phyloP scores from a whole-genome alignment of 345 rosid species.

The Populus simonii region DNA sequence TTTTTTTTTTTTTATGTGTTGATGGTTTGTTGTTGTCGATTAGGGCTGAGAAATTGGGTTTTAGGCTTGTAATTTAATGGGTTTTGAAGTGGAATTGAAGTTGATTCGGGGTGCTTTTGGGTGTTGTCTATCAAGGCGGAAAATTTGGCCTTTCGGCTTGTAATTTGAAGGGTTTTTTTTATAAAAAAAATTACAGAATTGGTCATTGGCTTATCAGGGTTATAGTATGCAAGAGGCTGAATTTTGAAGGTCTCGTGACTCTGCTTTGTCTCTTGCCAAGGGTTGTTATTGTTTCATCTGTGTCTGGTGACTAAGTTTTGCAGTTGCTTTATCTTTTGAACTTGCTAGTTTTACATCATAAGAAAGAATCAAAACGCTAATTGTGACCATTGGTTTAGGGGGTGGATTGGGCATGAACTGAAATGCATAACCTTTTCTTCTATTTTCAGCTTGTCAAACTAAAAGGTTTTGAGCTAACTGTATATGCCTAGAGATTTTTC shows the following conservation, averaged over 20 bases:
- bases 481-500: not conserved
- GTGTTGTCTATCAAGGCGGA: not conserved
- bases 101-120: not conserved
- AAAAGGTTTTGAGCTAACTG: not conserved
- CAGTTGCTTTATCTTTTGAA: not conserved
- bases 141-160: too few species aligned
- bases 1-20: too few species aligned
- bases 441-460: not conserved
- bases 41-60: not conserved
- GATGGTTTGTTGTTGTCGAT: not conserved
- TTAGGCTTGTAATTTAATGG: not conserved
- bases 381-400: constrained; percentile 1
- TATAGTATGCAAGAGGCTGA: not conserved
- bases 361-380: not conserved
- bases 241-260: not conserved
- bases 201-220: too few species aligned
- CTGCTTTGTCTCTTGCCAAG: not conserved
- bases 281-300: not conserved
- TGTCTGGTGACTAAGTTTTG: too few species aligned
- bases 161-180: too few species aligned
- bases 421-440: not conserved
- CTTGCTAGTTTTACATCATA: constrained; percentile 2
- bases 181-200: too few species aligned
- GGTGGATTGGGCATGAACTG: not conserved
- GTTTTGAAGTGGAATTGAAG: not conserved